Base-by-base conservation (phyloP, 371 early-diverging fungal genomes). In the Rhizomucor miehei region DNA sequence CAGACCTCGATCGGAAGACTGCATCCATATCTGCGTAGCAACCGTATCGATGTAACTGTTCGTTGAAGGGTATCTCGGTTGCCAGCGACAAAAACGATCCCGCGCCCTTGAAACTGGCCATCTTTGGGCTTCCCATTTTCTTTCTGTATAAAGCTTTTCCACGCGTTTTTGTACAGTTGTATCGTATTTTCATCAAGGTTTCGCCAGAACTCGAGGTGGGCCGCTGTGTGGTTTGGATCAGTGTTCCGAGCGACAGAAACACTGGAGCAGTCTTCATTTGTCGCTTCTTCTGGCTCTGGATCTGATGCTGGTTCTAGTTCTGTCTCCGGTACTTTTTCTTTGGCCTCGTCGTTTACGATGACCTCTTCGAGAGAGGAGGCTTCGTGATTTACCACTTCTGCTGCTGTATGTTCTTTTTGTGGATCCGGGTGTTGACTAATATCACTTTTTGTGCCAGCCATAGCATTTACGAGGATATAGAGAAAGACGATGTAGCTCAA, bases 21-120 rank as follows among this genome's bases (percentile, higher is more conserved):
- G 41, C 73, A 73, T 0, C 44, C 25, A 23, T 66, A 56, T 23
- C 62, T 34, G 39, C 71, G 57, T 36, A 76, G 47, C 6, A 76
- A 10, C 36, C 59, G 51, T 35, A 73, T 62, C 0, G 66, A 44
- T 9, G 68, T 66, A n/a, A 73, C 10, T 12, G 69, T 54, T 29
- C 76, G 70, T 1, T 52, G 44, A 38, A 73, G 60, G 0, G 76
- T 76, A 45, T 76, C 76, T n/a, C 48, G 44, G 36, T 76, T 76
- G 10, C 76, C 76, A 6, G 76, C 73, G 3, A 72, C 68, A 12
- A 76, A 34, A 0, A 73, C 71, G 19, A 76, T 66, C 5, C 76
- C 76, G n/a, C 58, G 47, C 12, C 62, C 67, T 38, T 51, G 38
- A 25, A 55, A 29, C 29, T 29, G 29, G 8, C 29, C 36, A 13